Evolutionary conservation across 306 rosid genomes (phyloP), one percentile per base, ranked within the genome.

Genomic region (Quercus variabilis): DNA sequence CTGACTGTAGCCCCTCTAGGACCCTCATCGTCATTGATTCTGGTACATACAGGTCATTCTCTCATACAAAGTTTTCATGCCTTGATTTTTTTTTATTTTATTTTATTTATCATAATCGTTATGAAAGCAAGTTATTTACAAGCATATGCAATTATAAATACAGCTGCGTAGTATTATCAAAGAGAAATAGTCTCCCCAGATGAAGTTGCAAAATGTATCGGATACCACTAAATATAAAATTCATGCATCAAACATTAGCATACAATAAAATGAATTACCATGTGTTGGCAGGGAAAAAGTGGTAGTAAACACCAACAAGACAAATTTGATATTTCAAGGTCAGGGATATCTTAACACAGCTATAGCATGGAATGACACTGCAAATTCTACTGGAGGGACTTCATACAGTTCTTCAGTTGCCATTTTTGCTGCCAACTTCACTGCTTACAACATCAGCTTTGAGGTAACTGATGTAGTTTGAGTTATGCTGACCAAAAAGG

Each of bases 351-450:
- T 89, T 0, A 80, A 89, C 81, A 92, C 96, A 43, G 43, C 81
- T 68, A 86, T 94, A 83, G 89, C 84, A 79, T 94, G 97, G 97
- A 91, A 91, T 74, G 97, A 91, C 82, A 88, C 93, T 0, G 90
- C 98, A 15, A 94, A 94, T 88, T 92, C 98, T 25, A 88, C 90
- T 1, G 89, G 93, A 71, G 91, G 93, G 14, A 92, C 98, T 26
- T 55, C 72, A 76, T n/a, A 83, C 52, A 94, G 94, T 82, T 81
- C 87, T 85, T 85, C 94, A 0, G 83, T 90, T 79, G 84, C 85
- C 13, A 58, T 94, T 58, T 89, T 76, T 84, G 91, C 98, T 77
- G 63, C 87, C 21, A 86, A 87, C 79, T 94, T 94, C 82, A 76
- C 75, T 69, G 96, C 97, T 70, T 88, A 89, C 80, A 91, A 92